Evolutionary conservation across 2,329 filamentous ascomycete genomes (phyloP).

Genomic region (Aspergillus sp.): DNA sequence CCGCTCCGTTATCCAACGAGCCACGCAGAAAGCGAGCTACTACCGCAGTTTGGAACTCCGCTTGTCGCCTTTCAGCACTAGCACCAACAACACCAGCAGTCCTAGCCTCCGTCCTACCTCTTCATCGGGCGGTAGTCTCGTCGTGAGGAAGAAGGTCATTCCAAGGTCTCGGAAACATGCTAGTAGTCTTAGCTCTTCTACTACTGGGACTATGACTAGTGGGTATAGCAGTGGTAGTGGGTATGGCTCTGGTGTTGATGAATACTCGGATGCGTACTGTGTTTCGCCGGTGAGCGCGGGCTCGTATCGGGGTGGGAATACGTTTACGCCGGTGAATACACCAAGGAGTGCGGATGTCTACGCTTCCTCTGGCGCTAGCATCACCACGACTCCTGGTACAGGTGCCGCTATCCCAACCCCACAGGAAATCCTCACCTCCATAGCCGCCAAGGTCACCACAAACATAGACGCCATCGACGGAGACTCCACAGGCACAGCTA

Average conservation of each 20-base stretch:
- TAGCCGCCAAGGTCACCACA: slow-evolving; percentile 6
- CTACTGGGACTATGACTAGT: slow-evolving; percentile 18
- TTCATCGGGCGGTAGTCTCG: not conserved
- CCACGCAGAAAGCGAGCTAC: slow-evolving; percentile 34
- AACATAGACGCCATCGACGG: slow-evolving; percentile 4
- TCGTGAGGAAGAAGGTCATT: slow-evolving; percentile 12
- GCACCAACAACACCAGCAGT: not conserved
- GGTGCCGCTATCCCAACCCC: slow-evolving; percentile 12
- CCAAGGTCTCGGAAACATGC: slow-evolving; percentile 20
- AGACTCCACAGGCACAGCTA: slow-evolving; percentile 5
- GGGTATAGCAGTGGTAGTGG: slow-evolving; percentile 36
- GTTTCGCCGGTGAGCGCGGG: slow-evolving; percentile 34
- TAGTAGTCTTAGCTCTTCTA: slow-evolving; percentile 11
- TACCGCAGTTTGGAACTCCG: slow-evolving; percentile 28
- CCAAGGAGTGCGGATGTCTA: slow-evolving; percentile 20
- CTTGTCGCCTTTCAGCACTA: not conserved
- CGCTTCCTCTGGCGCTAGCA: not conserved
- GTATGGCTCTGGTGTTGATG: slow-evolving; percentile 31
- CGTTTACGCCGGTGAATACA: slow-evolving; percentile 40
- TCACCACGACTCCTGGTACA: not conserved
- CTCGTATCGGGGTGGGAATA: slow-evolving; percentile 22
- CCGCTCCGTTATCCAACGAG: slow-evolving; percentile 47
- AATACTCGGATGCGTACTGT: slow-evolving; percentile 25
- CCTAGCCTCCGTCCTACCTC: no score
- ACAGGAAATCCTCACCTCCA: slow-evolving; percentile 16